Conservation (phyloP, 2,329 filamentous ascomycete species). For the Fusarium mexicanum region DNA sequence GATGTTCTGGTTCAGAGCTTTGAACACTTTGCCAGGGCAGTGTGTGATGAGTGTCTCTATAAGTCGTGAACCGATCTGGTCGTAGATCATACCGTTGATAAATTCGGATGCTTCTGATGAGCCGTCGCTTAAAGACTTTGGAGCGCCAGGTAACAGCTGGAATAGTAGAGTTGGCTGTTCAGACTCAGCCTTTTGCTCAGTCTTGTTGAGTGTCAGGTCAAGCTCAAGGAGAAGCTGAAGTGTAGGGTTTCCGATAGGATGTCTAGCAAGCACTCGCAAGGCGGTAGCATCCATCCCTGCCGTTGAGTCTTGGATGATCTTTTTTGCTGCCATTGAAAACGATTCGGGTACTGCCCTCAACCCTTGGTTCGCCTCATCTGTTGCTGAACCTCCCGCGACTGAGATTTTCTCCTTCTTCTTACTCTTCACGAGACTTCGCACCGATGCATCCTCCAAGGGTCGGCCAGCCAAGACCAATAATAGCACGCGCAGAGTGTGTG, state of each 20-base stretch:
- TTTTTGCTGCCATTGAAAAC: slow-evolving; percentile 80
- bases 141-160: slow-evolving; percentile 80
- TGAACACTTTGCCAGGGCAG: slow-evolving; percentile 89
- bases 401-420: slow-evolving; percentile 89
- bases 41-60: slow-evolving; percentile 86
- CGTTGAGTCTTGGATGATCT: slow-evolving; percentile 82
- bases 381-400: slow-evolving; percentile 63
- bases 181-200: slow-evolving; percentile 52
- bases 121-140: slow-evolving; percentile 74
- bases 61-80: slow-evolving; percentile 87
- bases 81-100: slow-evolving; percentile 87
- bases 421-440: slow-evolving; percentile 83
- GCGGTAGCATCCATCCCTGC: slow-evolving; percentile 80
- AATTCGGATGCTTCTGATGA: slow-evolving; percentile 79
- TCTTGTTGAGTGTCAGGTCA: slow-evolving; percentile 78
- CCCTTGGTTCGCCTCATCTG: slow-evolving; percentile 56
- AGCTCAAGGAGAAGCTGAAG: slow-evolving; percentile 91
- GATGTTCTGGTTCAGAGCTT: slow-evolving; percentile 81
- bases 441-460: slow-evolving; percentile 75
- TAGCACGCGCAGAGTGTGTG: slow-evolving; percentile 87
- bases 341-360: slow-evolving; percentile 76
- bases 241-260: slow-evolving; percentile 90
- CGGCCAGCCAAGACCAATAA: slow-evolving; percentile 86
- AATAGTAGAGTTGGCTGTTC: slow-evolving; percentile 69
- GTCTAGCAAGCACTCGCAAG: slow-evolving; percentile 83